Conservation (phyloP, 129 eudicot species). For the Artemisia argyi region DNA sequence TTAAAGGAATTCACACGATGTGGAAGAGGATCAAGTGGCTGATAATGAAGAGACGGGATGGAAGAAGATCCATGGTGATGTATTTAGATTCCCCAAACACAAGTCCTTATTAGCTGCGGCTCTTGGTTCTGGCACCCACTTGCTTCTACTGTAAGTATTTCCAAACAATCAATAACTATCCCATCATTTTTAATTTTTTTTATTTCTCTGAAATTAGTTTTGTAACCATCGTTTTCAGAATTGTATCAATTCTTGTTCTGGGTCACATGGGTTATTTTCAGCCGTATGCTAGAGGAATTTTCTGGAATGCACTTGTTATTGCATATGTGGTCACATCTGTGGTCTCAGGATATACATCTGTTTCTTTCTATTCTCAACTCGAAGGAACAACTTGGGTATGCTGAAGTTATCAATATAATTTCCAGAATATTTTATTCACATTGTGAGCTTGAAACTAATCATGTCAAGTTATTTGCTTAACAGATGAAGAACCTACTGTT, state of each 20-base stretch:
- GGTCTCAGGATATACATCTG: conserved; percentile 72
- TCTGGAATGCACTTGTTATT: conserved; percentile 60
- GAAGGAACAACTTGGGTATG: conserved; percentile 77
- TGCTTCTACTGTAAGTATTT: conserved; percentile 56
- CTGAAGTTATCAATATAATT: conserved; percentile 9
- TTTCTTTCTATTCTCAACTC: conserved; percentile 68
- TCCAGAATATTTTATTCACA: background rate
- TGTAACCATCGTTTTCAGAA: conserved; percentile 38
- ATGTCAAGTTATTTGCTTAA: background rate
- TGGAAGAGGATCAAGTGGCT: conserved; percentile 43
- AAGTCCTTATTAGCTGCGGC: conserved; percentile 71
- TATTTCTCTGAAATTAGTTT: background rate
- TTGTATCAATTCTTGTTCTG: conserved; percentile 45
- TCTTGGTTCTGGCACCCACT: conserved; percentile 70
- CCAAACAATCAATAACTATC: background rate
- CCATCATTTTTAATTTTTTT: background rate
- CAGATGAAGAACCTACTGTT: conserved; percentile 49
- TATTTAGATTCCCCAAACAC: conserved; percentile 66
- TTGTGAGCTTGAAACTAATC: background rate
- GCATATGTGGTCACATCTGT: conserved; percentile 60
- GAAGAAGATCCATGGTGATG: conserved; percentile 85
- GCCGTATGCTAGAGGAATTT: conserved; percentile 63
- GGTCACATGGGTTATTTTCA: conserved; percentile 44
- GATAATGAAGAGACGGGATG: conserved; percentile 73
- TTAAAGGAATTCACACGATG: conserved; percentile 57